A percentile compares a stretch with the other conserved stretches of the same genome.
These are phyloP conservation scores for Lasiosphaeris hirsuta DNA, from an alignment of 495 filamentous ascomycete genomes.

Conservation along the genomic window DNA sequence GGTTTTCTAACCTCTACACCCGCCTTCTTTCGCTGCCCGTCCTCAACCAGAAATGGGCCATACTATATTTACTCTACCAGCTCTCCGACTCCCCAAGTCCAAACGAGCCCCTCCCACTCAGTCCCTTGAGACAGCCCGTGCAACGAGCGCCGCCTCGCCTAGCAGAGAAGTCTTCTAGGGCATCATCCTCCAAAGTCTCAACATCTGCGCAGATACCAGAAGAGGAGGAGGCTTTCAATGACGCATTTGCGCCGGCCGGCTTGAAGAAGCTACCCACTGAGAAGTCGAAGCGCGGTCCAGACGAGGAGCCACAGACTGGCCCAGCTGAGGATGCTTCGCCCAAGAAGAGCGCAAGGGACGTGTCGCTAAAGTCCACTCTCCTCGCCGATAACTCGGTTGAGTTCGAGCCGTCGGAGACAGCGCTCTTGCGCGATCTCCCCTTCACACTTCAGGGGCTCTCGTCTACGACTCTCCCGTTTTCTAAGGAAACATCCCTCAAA, in stretches of 20 bases:
- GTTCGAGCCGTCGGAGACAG: constrained; percentile 59
- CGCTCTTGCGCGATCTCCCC: constrained; percentile 84
- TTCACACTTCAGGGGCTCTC: constrained; percentile 94
- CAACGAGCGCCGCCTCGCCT: constrained; percentile 16
- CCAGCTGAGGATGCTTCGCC: constrained; percentile 14
- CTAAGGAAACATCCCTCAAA: constrained; percentile 59
- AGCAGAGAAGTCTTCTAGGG: constrained; percentile 22
- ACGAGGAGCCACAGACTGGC: constrained; percentile 19
- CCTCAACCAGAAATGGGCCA: constrained; percentile 92
- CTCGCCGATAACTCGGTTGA: constrained; percentile 50
- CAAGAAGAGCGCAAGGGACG: constrained; percentile 33
- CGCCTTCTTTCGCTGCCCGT: constrained; percentile 85
- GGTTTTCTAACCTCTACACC: constrained; percentile 85
- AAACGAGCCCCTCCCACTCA: constrained; percentile 35
- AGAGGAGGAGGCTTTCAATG: constrained; percentile 44
- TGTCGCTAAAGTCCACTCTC: constrained; percentile 49
- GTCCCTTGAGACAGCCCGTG: constrained; percentile 24
- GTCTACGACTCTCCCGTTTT: constrained; percentile 76
- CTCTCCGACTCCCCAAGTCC: constrained; percentile 63
- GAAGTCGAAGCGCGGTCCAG: constrained; percentile 19
- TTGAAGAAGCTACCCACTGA: constrained; percentile 42
- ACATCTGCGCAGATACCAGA: constrained; percentile 25
- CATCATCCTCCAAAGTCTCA: constrained; percentile 23
- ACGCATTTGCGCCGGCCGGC: constrained; percentile 55
- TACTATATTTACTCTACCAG: constrained; percentile 83